These are phyloP conservation scores for Scheffersomyces illinoinensis DNA, from an alignment of 1,139 yeast genomes.

Conservation along the genomic window DNA sequence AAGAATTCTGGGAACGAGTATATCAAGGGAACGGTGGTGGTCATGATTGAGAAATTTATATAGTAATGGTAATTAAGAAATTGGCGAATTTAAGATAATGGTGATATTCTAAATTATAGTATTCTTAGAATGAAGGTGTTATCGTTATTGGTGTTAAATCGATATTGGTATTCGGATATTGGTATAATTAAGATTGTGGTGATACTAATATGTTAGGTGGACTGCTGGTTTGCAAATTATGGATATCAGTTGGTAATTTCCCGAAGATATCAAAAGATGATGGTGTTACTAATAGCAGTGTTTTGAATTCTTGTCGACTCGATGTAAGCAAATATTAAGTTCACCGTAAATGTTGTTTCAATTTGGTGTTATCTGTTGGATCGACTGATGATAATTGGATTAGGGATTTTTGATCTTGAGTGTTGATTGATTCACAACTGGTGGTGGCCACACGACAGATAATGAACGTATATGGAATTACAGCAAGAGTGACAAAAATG, in stretches of 20 bases:
- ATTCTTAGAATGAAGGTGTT: neutral
- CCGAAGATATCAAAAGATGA: neutral
- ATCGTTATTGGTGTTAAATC: no score
- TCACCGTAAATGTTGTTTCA: neutral
- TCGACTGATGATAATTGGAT: neutral
- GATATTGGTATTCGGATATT: neutral
- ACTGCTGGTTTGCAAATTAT: neutral
- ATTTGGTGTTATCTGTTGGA: neutral
- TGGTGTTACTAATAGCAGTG: neutral
- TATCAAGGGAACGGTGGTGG: conserved; percentile 89
- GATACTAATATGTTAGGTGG: neutral
- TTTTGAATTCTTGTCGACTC: no score
- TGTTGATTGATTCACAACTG: neutral
- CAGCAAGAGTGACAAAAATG: neutral
- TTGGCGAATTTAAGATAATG: neutral
- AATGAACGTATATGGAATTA: neutral
- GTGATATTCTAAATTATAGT: neutral
- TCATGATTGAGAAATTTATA: conserved; percentile 48
- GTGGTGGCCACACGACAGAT: neutral
- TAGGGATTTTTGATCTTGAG: neutral
- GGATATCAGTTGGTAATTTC: neutral
- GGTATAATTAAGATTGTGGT: neutral
- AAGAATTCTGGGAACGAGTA: conserved; percentile 87
- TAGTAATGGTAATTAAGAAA: neutral
- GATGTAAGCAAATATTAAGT: no score